phyloP scores from a whole-genome alignment of 176 grass and related monocot species.

The Bothriochloa decipiens region DNA sequence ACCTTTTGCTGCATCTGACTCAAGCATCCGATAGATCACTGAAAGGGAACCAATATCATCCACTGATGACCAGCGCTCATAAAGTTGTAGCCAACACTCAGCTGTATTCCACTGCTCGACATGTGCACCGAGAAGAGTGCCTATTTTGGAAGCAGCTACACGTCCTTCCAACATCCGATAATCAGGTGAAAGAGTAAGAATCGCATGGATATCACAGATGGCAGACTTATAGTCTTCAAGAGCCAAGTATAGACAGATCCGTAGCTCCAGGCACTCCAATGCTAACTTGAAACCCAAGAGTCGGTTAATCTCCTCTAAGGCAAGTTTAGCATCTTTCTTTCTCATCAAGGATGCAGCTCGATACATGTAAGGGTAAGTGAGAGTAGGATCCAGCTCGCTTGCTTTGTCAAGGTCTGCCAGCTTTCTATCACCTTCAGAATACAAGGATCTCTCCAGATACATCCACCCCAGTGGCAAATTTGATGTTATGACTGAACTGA shows the following conservation, averaged over 20 bases:
- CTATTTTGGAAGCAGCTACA: slow-evolving; percentile 81
- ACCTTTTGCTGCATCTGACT: slow-evolving; percentile 86
- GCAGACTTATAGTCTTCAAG: slow-evolving; percentile 85
- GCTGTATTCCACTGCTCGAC: slow-evolving; percentile 88
- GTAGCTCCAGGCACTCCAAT: slow-evolving; percentile 81
- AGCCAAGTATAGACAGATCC: slow-evolving; percentile 76
- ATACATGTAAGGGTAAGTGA: slow-evolving; percentile 92
- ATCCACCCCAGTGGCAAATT: slow-evolving; percentile 83
- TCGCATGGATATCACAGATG: slow-evolving; percentile 84
- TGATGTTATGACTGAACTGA: slow-evolving; percentile 76
- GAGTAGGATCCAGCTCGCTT: slow-evolving; percentile 86
- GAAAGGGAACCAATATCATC: slow-evolving; percentile 95
- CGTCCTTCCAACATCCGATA: slow-evolving; percentile 89
- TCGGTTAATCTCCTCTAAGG: slow-evolving; percentile 80
- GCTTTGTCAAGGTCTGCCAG: slow-evolving; percentile 74
- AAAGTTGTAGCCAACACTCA: slow-evolving; percentile 95
- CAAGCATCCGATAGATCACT: slow-evolving; percentile 90
- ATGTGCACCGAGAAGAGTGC: slow-evolving; percentile 70
- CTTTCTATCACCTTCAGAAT: slow-evolving; percentile 68
- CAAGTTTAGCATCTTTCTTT: slow-evolving; percentile 78
- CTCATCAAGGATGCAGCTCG: slow-evolving; percentile 80
- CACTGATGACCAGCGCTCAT: slow-evolving; percentile 84
- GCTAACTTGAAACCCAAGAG: slow-evolving; percentile 86
- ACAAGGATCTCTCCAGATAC: slow-evolving; percentile 84
- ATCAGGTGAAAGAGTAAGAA: slow-evolving; percentile 77